Conservation (phyloP, 2,329 filamentous ascomycete genomes). For the Zasmidium angulare region DNA sequence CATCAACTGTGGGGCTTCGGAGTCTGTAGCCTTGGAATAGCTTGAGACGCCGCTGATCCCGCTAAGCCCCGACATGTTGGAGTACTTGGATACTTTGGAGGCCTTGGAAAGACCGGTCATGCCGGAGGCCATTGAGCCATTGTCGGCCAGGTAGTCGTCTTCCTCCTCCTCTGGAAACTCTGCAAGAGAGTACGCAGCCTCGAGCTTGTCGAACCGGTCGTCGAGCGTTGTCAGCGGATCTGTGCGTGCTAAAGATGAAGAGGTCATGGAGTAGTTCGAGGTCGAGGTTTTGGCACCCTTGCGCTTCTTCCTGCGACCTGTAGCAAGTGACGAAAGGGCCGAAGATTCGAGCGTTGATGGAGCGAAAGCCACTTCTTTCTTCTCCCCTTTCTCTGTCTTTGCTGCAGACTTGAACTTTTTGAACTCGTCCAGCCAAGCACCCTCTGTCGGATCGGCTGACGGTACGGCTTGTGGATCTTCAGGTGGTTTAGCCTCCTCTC, state of each 20-base stretch:
- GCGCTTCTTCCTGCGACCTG: slow-evolving; percentile 85
- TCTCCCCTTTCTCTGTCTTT: slow-evolving; percentile 45
- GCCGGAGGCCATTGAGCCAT: slow-evolving; percentile 46
- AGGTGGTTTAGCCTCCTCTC: slow-evolving; percentile 44
- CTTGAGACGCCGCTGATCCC: slow-evolving; percentile 38
- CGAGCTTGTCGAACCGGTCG: slow-evolving; percentile 84
- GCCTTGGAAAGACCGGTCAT: slow-evolving; percentile 51
- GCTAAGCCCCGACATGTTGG: slow-evolving; percentile 37
- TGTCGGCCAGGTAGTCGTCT: slow-evolving; percentile 38
- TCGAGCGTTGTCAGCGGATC: slow-evolving; percentile 85
- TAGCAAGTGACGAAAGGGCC: slow-evolving; percentile 67
- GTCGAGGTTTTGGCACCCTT: slow-evolving; percentile 89
- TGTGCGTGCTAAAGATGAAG: slow-evolving; percentile 80
- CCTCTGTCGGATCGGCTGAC: slow-evolving; percentile 50
- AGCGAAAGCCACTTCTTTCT: slow-evolving; percentile 37
- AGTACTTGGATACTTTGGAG: slow-evolving; percentile 40
- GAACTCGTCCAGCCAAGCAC: slow-evolving; percentile 89
- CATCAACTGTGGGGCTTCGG: slow-evolving; percentile 53
- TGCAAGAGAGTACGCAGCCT: slow-evolving; percentile 69
- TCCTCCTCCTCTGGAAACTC: slow-evolving; percentile 34
- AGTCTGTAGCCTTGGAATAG: slow-evolving; percentile 36
- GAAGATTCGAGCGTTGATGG: slow-evolving; percentile 70
- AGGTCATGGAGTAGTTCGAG: slow-evolving; percentile 88
- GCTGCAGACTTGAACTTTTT: slow-evolving; percentile 74
- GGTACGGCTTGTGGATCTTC: slow-evolving; percentile 35